These are phyloP conservation scores for Leccinum imitatum DNA, from an alignment of 768 basidiomycete species.

Conservation along the genomic window DNA sequence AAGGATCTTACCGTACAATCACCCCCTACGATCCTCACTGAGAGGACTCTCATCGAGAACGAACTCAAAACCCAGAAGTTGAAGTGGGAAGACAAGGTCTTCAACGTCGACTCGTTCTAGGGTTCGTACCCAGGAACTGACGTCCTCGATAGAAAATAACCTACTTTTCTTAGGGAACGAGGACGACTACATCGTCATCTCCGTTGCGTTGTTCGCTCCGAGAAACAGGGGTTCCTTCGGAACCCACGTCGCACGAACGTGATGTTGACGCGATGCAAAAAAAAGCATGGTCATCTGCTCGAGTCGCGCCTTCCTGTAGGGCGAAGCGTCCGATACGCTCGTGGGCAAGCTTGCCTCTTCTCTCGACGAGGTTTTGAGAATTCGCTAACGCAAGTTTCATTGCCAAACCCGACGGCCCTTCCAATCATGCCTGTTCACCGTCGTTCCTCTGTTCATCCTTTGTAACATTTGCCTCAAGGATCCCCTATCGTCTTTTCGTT, in stretches of 20 bases:
- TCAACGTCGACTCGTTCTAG: constrained; percentile 82
- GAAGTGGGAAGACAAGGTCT: constrained; percentile 62
- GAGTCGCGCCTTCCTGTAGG: constrained; percentile 35
- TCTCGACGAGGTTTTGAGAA: neutral
- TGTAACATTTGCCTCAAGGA: neutral
- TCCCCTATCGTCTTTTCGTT: constrained; percentile 7
- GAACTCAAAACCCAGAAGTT: constrained; percentile 48
- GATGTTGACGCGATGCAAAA: constrained; percentile 78
- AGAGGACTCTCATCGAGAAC: constrained; percentile 57
- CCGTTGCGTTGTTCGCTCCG: constrained; percentile 62
- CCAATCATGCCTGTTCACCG: neutral
- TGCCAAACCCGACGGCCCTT: neutral
- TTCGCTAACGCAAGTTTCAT: constrained; percentile 3
- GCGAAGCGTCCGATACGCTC: constrained; percentile 20
- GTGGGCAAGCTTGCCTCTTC: constrained; percentile 25
- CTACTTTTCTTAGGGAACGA: constrained; percentile 62
- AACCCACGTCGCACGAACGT: constrained; percentile 75
- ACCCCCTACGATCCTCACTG: constrained; percentile 72
- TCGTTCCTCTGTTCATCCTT: constrained; percentile 2
- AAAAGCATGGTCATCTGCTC: constrained; percentile 73
- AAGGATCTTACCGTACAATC: constrained; percentile 56
- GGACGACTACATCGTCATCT: constrained; percentile 70
- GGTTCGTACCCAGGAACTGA: constrained; percentile 42
- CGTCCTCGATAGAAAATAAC: constrained; percentile 12
- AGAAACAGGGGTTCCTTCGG: constrained; percentile 65